Evolutionary conservation across 495 filamentous ascomycete genomes (phyloP).

Genomic region (Penicillium psychrofluorescens): DNA sequence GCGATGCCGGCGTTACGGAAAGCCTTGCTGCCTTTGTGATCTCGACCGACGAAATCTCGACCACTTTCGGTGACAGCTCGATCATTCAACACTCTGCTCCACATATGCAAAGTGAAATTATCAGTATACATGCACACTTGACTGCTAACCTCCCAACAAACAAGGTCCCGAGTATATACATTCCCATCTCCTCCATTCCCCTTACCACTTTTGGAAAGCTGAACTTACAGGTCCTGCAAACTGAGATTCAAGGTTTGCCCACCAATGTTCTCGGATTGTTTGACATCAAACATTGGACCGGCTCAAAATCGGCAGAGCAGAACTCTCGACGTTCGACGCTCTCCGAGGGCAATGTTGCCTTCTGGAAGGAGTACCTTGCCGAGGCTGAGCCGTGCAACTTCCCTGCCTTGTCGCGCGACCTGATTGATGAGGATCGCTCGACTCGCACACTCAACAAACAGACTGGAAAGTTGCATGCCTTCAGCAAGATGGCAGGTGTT

Average conservation of each 20-base stretch:
- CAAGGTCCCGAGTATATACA: conserved; percentile 54
- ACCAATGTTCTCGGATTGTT: conserved; percentile 6
- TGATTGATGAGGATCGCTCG: conserved; percentile 1
- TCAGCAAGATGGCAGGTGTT: conserved; percentile 23
- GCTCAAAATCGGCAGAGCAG: conserved; percentile 2
- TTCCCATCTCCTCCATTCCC: conserved; percentile 48
- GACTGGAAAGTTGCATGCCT: conserved; percentile 24
- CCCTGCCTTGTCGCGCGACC: conserved; percentile 28
- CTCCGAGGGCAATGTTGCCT: conserved; percentile 22
- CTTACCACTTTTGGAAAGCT: conserved; percentile 47
- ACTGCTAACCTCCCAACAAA: conserved; percentile 24
- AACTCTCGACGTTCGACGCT: conserved; percentile 2
- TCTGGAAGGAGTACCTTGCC: conserved; percentile 46
- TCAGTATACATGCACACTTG: conserved; percentile 18
- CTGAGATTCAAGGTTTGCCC: conserved; percentile 11
- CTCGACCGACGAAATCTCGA: background rate
- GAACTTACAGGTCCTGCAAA: conserved; percentile 16
- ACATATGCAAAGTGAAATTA: conserved; percentile 10
- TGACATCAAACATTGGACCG: conserved; percentile 11
- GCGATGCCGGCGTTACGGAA: conserved; percentile 2
- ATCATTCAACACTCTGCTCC: conserved; percentile 9
- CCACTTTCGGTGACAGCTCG: background rate
- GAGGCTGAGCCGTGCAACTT: conserved; percentile 49
- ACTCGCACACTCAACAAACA: conserved; percentile 18
- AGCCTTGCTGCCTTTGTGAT: conserved; percentile 26